phyloP scores from a whole-genome alignment of 2,329 filamentous ascomycete species.

The Verticillium longisporum region DNA sequence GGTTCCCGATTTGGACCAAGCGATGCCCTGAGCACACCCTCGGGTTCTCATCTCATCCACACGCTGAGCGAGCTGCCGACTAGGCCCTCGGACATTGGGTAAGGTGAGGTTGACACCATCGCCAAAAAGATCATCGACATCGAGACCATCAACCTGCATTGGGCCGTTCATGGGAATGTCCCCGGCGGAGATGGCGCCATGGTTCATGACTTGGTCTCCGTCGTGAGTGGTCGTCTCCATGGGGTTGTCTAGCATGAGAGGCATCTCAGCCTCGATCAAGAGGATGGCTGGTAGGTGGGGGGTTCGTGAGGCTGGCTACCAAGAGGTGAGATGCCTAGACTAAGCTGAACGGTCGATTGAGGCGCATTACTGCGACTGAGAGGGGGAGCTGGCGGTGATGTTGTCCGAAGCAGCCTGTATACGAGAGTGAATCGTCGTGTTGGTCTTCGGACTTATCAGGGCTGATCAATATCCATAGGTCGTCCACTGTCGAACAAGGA shows the following conservation, averaged over 20 bases:
- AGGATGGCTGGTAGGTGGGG: not conserved
- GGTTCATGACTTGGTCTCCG: slow-evolving; percentile 34
- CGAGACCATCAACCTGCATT: slow-evolving; percentile 46
- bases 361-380: not conserved
- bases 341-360: not conserved
- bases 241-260: slow-evolving; percentile 46
- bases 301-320: not conserved
- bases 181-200: not conserved
- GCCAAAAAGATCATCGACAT: slow-evolving; percentile 70
- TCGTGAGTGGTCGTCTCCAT: slow-evolving; percentile 24
- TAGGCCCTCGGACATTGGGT: slow-evolving; percentile 41
- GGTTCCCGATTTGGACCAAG: slow-evolving; percentile 83
- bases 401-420: not conserved
- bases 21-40: slow-evolving; percentile 78
- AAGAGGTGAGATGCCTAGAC: not conserved
- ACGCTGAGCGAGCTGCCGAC: slow-evolving; percentile 63
- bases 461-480: not conserved
- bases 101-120: slow-evolving; percentile 57
- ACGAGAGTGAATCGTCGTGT: not conserved
- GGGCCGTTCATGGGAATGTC: slow-evolving; percentile 26
- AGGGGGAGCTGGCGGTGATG: not conserved
- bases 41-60: slow-evolving; percentile 69
- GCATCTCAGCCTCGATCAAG: slow-evolving; percentile 34
- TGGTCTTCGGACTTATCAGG: not conserved
- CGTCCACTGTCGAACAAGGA: no score